Evolutionary conservation across 2,329 filamentous ascomycete genomes (phyloP), one percentile per base, ranked within the genome.

Genomic region (Cercospora canescens): DNA sequence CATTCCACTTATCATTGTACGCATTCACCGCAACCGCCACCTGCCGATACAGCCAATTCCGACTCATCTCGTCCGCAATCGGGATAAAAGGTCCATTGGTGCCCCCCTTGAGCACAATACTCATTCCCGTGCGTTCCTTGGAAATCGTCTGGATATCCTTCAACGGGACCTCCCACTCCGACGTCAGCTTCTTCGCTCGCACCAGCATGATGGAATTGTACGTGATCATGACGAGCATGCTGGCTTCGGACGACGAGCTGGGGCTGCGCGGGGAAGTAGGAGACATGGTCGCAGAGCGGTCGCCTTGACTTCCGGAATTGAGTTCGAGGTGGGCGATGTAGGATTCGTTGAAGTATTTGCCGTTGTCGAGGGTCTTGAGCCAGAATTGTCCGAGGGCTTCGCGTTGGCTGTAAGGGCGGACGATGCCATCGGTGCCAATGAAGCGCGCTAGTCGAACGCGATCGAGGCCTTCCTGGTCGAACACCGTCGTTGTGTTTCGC

Each of bases 351-450:
- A 99, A 99, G 84, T 94, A 98, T 78, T 94, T 95, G 68, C 95
- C 95, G 70, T 97, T 95, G 80, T 99, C 95, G 11, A 96, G 89
- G 66, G 97, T 96, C 85, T 99, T 99, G 70, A 99, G 89, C 96
- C 95, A 99, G 83, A 93, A 97, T 78, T 99, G 95, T 0, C 95
- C 95, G 3, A 99, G 88, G 0, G 95, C 94, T 83, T 99, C 95
- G 55, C 95, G 92, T 76, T 96, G 92, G 63, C 90, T 94, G 83
- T 97, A 99, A 0, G 95, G 94, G 3, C 94, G 90, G 35, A 99
- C 94, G 67, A 99, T 92, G 45, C 95, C 95, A 77, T 99, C 94
- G 48, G 89, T 88, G 16, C 93, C 92, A 67, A 99, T 93, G 81
- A 96, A 97, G 18, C 95, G 91, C 6, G 94, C 91, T 60, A 96